phyloP scores from a whole-genome alignment of 2,329 filamentous ascomycete genomes.

The Trichoderma gracile region DNA sequence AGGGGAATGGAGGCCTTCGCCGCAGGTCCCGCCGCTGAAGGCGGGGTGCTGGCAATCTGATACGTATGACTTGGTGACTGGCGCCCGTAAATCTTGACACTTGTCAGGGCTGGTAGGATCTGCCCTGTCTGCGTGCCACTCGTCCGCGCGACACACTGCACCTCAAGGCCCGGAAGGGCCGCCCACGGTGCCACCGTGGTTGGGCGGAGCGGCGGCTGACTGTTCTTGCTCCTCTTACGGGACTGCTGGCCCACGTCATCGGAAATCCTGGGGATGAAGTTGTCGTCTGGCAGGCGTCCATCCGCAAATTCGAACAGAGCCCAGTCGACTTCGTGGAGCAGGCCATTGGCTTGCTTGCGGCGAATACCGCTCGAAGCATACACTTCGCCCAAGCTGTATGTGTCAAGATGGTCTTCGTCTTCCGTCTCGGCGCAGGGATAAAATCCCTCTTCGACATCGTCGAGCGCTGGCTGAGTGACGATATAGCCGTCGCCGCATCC shows the following conservation, averaged over 20 bases:
- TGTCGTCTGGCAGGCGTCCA: slow-evolving; percentile 69
- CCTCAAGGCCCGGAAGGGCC: slow-evolving; percentile 70
- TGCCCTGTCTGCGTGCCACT: slow-evolving; percentile 78
- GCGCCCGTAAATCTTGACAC: slow-evolving; percentile 85
- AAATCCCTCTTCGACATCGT: slow-evolving; percentile 81
- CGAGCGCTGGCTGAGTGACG: slow-evolving; percentile 88
- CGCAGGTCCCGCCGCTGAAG: slow-evolving; percentile 21
- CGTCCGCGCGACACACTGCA: slow-evolving; percentile 87
- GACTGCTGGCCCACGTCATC: slow-evolving; percentile 25
- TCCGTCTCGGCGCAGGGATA: slow-evolving; percentile 71
- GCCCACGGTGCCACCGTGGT: slow-evolving; percentile 59
- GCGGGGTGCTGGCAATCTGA: slow-evolving; percentile 52
- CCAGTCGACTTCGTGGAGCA: slow-evolving; percentile 94
- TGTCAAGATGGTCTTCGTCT: slow-evolving; percentile 80
- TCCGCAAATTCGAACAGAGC: slow-evolving; percentile 80
- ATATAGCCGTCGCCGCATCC: slow-evolving; percentile 75
- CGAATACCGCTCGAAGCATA: slow-evolving; percentile 90
- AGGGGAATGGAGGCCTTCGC: slow-evolving; percentile 42
- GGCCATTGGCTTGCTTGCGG: slow-evolving; percentile 67
- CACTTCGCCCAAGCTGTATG: slow-evolving; percentile 77
- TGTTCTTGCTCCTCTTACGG: slow-evolving; percentile 35
- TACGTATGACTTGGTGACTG: slow-evolving; percentile 74
- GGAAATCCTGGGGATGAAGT: slow-evolving; percentile 58
- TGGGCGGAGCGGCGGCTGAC: slow-evolving; percentile 47
- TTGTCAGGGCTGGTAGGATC: slow-evolving; percentile 75